phyloP scores from a whole-genome alignment of 179 eudicot genomes.

The Spergularia azorica region DNA sequence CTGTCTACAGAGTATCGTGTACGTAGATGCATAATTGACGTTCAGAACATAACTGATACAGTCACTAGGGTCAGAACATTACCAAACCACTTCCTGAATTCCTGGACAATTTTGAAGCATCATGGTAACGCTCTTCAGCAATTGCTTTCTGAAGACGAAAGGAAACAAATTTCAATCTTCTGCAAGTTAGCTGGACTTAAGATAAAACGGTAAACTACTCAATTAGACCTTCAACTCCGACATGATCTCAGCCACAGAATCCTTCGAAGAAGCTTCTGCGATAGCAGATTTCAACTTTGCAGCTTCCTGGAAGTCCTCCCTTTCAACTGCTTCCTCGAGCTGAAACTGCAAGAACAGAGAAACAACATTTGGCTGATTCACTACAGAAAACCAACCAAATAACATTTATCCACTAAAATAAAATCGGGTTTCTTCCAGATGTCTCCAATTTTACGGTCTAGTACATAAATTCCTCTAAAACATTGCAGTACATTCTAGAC shows the following conservation, averaged over 20 bases:
- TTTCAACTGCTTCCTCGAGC: slow-evolving; percentile 90
- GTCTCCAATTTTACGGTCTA: neutral
- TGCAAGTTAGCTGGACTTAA: neutral
- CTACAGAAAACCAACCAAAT: neutral
- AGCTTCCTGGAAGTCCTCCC: slow-evolving; percentile 93
- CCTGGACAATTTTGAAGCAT: slow-evolving; percentile 86
- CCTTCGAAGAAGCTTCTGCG: slow-evolving; percentile 75
- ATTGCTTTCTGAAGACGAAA: slow-evolving; percentile 68
- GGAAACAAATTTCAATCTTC: slow-evolving; percentile 16
- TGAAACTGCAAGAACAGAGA: slow-evolving; percentile 58
- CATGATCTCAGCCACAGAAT: slow-evolving; percentile 84
- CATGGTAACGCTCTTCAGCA: slow-evolving; percentile 85
- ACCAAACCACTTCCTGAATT: slow-evolving; percentile 93
- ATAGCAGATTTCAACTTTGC: slow-evolving; percentile 73
- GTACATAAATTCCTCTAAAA: neutral
- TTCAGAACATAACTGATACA: neutral
- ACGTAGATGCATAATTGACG: neutral
- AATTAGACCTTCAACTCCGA: slow-evolving; percentile 62
- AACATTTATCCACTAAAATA: neutral
- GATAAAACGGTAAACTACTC: slow-evolving; percentile 15
- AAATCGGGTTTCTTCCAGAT: neutral
- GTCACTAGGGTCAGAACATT: slow-evolving; percentile 26
- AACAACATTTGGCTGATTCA: neutral
- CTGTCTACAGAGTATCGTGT: neutral
- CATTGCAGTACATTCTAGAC: neutral